Evolutionary conservation across 305 asterid genomes (phyloP), one percentile per base, ranked within the genome.

Genomic region (Fraxinus ornus): DNA sequence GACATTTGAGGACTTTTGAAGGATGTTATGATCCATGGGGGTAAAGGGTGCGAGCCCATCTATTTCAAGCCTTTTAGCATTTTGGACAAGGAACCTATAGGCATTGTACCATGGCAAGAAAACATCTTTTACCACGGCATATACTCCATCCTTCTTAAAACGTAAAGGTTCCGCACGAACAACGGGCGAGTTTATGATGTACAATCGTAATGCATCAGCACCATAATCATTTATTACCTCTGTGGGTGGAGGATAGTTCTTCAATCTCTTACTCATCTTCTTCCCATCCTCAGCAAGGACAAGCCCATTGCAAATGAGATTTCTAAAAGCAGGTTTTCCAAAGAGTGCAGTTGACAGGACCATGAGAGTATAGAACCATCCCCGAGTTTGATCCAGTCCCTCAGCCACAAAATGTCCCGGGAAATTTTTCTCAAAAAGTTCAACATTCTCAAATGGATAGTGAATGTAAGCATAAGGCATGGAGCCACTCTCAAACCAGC

Each of bases 401-500:
- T 96, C 98, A 37, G 99, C 99, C 85, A 96, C 99, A 62, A 96
- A 96, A 93, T 96, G 93, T 17, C 99, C 97, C 15, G 98, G 99
- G 82, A 96, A 94, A 83, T 96, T 96, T 76, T 91, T 94, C 85
- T 96, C 95, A 81, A 96, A 96, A 33, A 94, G 93, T 68, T 93
- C 95, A 30, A 84, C 91, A 86, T 96, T 96, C 87, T 96, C 99
- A 84, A 96, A 96, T 17, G 99, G 99, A 85, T 96, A 96, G 82
- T 96, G 99, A 80, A 96, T 93, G 82, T 96, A 94, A 12, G 98
- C 99, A 85, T 94, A 94, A 76, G 99, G 99, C 99, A 96, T 96
- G 71, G 99, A 96, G 37, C 98, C 99, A 87, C 99, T 96, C 91
- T 96, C 99, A 83, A 96, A 96, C 99, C 99, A 96, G 89, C 99